These are phyloP conservation scores for Micromonas pusilla DNA, from an alignment of 139 green algal species.

Conservation along the genomic window DNA sequence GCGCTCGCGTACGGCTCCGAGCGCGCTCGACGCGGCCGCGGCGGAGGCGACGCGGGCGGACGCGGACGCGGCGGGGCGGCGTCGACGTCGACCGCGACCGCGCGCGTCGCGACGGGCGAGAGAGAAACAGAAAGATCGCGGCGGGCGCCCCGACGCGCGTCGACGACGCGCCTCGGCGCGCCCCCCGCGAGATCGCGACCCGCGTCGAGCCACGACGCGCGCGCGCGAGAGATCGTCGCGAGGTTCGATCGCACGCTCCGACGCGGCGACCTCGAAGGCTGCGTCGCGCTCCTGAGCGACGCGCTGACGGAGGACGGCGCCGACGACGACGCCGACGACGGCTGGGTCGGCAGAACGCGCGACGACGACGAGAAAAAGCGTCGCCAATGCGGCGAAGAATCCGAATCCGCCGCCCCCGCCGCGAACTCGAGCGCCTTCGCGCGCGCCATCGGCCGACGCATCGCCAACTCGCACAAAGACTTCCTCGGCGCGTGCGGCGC, in stretches of 20 bases:
- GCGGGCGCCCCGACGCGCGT: too few relatives aligned
- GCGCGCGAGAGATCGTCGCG: not conserved
- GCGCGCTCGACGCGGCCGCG: too few relatives aligned
- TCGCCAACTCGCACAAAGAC: not conserved
- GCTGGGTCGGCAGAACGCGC: not conserved
- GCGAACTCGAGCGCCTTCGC: not conserved
- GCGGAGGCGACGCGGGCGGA: too few relatives aligned
- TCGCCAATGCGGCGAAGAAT: not conserved
- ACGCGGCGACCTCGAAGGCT: not conserved
- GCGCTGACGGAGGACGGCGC: too few relatives aligned
- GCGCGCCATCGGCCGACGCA: not conserved
- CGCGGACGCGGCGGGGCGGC: too few relatives aligned
- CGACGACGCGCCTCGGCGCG: too few relatives aligned
- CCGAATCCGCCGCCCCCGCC: not conserved
- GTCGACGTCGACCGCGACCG: too few relatives aligned
- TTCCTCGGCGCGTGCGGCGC: not conserved
- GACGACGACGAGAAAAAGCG: not conserved
- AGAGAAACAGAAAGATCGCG: too few relatives aligned
- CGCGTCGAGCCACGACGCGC: not conserved
- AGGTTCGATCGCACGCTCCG: not conserved
- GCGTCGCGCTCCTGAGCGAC: not conserved
- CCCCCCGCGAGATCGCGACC: not conserved
- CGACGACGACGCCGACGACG: not conserved
- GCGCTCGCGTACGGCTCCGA: too few relatives aligned
- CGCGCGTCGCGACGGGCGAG: too few relatives aligned